Base-by-base conservation (phyloP, 1,139 yeast genomes). In the Groenewaldozyma sp. region DNA sequence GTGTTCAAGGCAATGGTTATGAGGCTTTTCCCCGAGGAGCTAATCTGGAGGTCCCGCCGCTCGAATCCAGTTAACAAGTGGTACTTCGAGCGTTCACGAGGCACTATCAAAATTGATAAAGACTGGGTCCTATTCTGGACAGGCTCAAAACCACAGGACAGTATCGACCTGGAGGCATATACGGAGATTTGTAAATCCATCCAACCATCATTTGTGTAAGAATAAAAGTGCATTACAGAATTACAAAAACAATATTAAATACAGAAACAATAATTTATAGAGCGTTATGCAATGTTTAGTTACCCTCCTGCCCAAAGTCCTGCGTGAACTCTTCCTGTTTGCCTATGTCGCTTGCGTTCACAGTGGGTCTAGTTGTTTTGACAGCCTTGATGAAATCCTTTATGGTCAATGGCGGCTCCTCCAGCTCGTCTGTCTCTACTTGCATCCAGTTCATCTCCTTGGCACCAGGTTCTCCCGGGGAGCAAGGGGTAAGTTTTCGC, bases 231-330 rank as follows among this genome's bases (percentile, higher is more conserved):
- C 7, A 11, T 7, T 7, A 34, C 14, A 34, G 21, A 20, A 14
- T 10, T 17, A 27, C 7, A 28, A 13, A 28, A 19, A 31, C 7
- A 22, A 11, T 22, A 22, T 22, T 22, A 11, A 22, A 7, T 7
- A 7, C 11, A 11, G 11, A 7, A 17, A 31, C 16, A 13, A 31
- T 31, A 31, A 31, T 28, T 7, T 22, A 22, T 22, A 7, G 26
- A 22, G 26, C 11, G 10, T 16, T 16, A 21, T 10, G 13, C 31
- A 19, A 24, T 29, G 5, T 11, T 52, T 55, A 86, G 58, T 83
- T 84, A 41, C 98, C 98, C 62, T 91, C 98, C 57, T 88, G 95
- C 37, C 98, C 98, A 60, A 91, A 93, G 62, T 93, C 98, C 35
- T 73, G 73, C 0, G 99, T 93, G 58, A 93, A 93, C 49, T 84